A percentile compares a stretch with the other conserved stretches of the same genome.
Evolutionary conservation across 1,139 yeast species (phyloP).

Genomic region (Saccharomycopsis hybrid): DNA sequence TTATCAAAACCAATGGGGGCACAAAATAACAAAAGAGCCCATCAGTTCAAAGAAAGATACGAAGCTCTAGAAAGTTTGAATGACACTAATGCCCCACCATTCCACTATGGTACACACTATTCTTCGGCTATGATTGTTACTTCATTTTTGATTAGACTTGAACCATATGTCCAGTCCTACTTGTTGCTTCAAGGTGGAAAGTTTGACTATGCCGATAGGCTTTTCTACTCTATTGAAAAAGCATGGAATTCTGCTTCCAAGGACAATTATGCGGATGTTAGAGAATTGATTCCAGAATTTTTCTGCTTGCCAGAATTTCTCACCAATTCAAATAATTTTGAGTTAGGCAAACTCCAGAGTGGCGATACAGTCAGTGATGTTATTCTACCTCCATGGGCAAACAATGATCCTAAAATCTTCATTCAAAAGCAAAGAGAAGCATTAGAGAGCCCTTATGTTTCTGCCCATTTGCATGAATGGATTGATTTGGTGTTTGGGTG

Average conservation of each 20-base stretch:
- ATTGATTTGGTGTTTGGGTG: constrained; percentile 75
- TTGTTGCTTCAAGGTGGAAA: constrained; percentile 76
- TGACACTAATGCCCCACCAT: constrained; percentile 55
- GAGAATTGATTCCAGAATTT: constrained; percentile 83
- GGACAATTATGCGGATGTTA: constrained; percentile 78
- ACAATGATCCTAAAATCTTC: constrained; percentile 64
- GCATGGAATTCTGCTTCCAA: constrained; percentile 75
- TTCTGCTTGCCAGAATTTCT: constrained; percentile 74
- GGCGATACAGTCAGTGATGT: constrained; percentile 60
- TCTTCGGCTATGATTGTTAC: constrained; percentile 91
- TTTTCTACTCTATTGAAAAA: constrained; percentile 63
- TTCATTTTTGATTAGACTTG: constrained; percentile 63
- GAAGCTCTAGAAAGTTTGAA: constrained; percentile 55
- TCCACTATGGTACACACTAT: constrained; percentile 88
- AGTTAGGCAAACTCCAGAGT: constrained; percentile 62
- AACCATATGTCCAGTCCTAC: constrained; percentile 77
- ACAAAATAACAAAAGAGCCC: constrained; percentile 53
- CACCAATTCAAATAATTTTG: constrained; percentile 53
- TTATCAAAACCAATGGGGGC: constrained; percentile 88
- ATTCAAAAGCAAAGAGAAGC: constrained; percentile 74
- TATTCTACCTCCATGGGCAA: constrained; percentile 74
- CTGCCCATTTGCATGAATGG: constrained; percentile 71
- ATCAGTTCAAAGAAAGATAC: constrained; percentile 59
- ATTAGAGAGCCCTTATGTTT: constrained; percentile 72
- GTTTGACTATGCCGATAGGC: constrained; percentile 80